Conservation (phyloP, 2,329 filamentous ascomycete genomes). For the Spiromastix sp. region DNA sequence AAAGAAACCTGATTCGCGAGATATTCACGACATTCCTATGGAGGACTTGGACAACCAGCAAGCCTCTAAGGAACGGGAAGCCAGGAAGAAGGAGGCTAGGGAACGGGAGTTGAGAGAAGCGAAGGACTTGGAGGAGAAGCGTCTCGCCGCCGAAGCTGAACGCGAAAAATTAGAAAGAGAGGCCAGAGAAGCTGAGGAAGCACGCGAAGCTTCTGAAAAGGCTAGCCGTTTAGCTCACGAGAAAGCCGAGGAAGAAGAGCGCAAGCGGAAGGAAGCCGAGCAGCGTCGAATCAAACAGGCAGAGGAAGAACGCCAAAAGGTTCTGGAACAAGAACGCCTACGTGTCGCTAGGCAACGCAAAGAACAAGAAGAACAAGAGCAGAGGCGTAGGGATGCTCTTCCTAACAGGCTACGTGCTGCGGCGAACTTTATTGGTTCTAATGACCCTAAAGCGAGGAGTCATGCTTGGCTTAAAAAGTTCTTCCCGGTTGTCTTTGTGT, state of each 20-base stretch:
- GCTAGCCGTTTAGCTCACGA: conserved; percentile 27
- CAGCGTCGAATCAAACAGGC: conserved; percentile 34
- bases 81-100: conserved; percentile 4
- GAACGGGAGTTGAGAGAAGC: conserved; percentile 8
- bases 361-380: conserved; percentile 37
- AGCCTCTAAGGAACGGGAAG: conserved; percentile 7
- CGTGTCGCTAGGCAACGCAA: conserved; percentile 33
- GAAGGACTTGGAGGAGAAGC: conserved; percentile 10
- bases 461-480: conserved; percentile 35
- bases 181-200: conserved; percentile 20
- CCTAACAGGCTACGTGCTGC: conserved; percentile 35
- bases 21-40: conserved; percentile 21
- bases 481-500: conserved; percentile 36
- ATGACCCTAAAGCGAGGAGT: conserved; percentile 31
- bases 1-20: conserved; percentile 17
- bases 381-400: conserved; percentile 35
- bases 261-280: conserved; percentile 29
- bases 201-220: conserved; percentile 19
- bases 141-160: conserved; percentile 9
- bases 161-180: conserved; percentile 14
- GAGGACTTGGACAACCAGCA: conserved; percentile 14
- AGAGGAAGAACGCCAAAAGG: conserved; percentile 36
- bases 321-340: conserved; percentile 31
- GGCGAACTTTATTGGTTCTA: conserved; percentile 35
- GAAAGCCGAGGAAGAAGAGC: conserved; percentile 27